Base-by-base conservation (phyloP, 2,329 filamentous ascomycete genomes). In the Trichoderma aggressivum region DNA sequence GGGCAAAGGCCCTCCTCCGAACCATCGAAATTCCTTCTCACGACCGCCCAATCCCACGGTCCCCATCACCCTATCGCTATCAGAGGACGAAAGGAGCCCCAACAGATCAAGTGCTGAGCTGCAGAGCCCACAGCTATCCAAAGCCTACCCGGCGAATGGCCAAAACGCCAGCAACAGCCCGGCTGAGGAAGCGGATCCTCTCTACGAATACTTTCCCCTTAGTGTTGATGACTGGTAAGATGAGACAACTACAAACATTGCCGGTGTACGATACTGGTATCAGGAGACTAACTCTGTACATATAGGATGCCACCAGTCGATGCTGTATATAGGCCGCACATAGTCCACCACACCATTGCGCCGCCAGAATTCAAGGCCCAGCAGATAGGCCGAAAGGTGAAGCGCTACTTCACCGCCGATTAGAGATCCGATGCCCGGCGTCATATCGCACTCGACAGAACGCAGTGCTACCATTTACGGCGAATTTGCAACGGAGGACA, bases 171-270 rank as follows among this genome's bases (percentile, higher is more conserved):
- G 85, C 75, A 86, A 88, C 78, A 90, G 91, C 78, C 86, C 92
- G 39, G 82, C 90, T 74, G 94, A 97, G 76, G 91, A 91, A 75
- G 91, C 91, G 1, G 94, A 98, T 80, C 84, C 94, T 74, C 84
- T 98, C 21, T 98, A 98, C 79, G 94, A 98, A 82, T 98, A 98
- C 79, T 98, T 98, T 74, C 94, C 94, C 0, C 85, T 98, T 18
- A 94, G 92, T 62, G 83, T 97, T 71, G 94, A 98, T 79, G 94
- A 98, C 78, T 98, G 92, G 92, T 88, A 79, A 77, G 82, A 69
- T 60, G 24, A 43, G 14, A 16, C 24, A 30, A 11, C n/a, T 24
- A 14, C 39, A 58, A 56, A 47, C 10, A 28, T 26, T 39, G 5
- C 32, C 12, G 6, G 26, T 32, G 3, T 55, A 26, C 50, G 21